A percentile compares a stretch with the other conserved stretches of the same genome.
phyloP scores from a whole-genome alignment of 108 stramenopile species.

The Cyclotella baltica region DNA sequence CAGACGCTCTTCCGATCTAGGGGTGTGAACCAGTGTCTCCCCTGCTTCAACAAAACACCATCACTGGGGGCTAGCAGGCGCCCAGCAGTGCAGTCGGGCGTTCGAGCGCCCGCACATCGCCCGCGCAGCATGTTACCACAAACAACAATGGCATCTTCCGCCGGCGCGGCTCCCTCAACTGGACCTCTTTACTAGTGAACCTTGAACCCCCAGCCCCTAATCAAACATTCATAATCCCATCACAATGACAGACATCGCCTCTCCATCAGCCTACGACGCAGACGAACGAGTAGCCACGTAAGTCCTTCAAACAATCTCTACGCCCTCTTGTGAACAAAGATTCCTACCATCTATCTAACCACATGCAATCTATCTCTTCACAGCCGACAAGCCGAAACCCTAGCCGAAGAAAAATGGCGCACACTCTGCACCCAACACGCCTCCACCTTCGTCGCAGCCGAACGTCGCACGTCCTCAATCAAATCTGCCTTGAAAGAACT shows the following conservation, averaged over 20 bases:
- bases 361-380: background rate
- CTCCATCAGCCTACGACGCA: conserved; percentile 25
- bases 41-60: too few species aligned
- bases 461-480: conserved; percentile 76
- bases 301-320: background rate
- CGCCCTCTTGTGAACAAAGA: background rate
- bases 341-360: background rate
- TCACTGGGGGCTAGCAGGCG: too few species aligned
- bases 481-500: conserved; percentile 65
- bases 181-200: too few species aligned
- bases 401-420: conserved; percentile 79
- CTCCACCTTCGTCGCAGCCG: conserved; percentile 83
- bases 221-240: background rate
- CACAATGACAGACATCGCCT: background rate
- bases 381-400: conserved; percentile 63
- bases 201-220: background rate
- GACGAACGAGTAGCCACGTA: conserved; percentile 78
- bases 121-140: too few species aligned
- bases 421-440: conserved; percentile 81
- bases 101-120: too few species aligned
- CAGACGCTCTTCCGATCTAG: too few species aligned
- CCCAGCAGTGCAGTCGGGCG: too few species aligned
- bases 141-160: too few species aligned
- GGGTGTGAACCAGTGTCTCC: too few species aligned
- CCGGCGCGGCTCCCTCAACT: too few species aligned